A percentile compares a stretch with the other conserved stretches of the same genome.
Conservation (phyloP, 768 basidiomycete species). For the Chlorophyllum brunneum region DNA sequence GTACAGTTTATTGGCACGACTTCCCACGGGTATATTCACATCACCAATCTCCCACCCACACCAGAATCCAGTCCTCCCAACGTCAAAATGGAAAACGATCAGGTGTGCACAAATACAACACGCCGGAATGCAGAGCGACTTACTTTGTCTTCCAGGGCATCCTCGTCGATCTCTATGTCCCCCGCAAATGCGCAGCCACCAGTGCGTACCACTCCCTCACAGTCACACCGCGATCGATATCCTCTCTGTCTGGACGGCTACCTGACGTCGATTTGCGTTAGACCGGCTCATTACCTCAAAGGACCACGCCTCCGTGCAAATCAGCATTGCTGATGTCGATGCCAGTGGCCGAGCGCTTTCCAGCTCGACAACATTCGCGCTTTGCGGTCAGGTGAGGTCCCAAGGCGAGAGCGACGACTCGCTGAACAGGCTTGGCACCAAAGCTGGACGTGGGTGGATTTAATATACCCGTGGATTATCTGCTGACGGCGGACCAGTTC, state of each 20-base stretch:
- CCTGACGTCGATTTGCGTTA: conserved; percentile 25
- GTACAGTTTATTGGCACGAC: conserved; percentile 4
- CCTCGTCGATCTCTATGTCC: conserved; percentile 99
- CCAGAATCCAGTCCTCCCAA: conserved; percentile 16
- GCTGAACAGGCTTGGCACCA: conserved; percentile 92
- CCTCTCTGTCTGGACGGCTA: background rate
- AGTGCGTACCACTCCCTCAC: conserved; percentile 52
- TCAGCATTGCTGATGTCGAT: conserved; percentile 93
- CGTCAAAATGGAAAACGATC: conserved; percentile 85
- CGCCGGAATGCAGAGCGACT: conserved; percentile 5
- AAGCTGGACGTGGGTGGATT: conserved; percentile 80
- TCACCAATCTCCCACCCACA: background rate
- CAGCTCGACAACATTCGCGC: conserved; percentile 88
- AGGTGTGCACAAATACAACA: conserved; percentile 44
- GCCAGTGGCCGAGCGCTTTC: conserved; percentile 74
- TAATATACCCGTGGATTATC: background rate
- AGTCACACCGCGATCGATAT: background rate
- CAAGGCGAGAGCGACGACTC: conserved; percentile 97
- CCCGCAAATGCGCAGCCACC: conserved; percentile 98
- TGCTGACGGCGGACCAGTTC: conserved; percentile 51
- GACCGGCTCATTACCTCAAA: conserved; percentile 98
- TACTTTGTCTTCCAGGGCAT: conserved; percentile 58
- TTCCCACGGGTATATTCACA: conserved; percentile 7
- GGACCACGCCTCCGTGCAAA: conserved; percentile 98
- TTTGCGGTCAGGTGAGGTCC: conserved; percentile 91